Conservation (phyloP, 495 filamentous ascomycete species). For the Penicillium flavigenum region DNA sequence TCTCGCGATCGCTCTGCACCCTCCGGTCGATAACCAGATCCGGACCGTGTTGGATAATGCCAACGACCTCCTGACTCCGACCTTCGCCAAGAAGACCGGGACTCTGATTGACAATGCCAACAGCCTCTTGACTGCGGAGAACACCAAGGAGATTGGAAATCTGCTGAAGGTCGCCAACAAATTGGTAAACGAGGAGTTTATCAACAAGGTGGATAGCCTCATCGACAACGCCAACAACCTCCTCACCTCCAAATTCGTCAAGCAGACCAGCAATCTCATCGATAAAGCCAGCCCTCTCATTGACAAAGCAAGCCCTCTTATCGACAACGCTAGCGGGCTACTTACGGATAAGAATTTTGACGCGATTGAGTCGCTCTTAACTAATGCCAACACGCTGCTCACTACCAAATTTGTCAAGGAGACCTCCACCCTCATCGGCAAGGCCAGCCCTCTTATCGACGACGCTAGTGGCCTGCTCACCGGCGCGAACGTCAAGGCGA, state of each 20-base stretch:
- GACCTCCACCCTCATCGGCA: constrained; percentile 40
- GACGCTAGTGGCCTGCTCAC: constrained; percentile 10
- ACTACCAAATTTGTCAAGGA: constrained; percentile 39
- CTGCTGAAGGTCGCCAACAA: constrained; percentile 38
- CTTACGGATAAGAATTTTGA: constrained; percentile 42
- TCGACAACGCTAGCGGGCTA: constrained; percentile 40
- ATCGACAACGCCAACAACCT: constrained; percentile 23
- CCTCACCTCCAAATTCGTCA: constrained; percentile 24
- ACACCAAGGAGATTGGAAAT: constrained; percentile 37
- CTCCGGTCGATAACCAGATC: constrained; percentile 42
- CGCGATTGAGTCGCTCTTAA: constrained; percentile 35
- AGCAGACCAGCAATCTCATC: constrained; percentile 32
- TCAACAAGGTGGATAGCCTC: constrained; percentile 25
- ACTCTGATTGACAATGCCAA: constrained; percentile 22
- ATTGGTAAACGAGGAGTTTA: constrained; percentile 30
- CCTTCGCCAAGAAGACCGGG: constrained; percentile 31
- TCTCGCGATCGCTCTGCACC: constrained; percentile 36
- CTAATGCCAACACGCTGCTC: constrained; percentile 41
- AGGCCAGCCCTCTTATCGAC: constrained; percentile 32
- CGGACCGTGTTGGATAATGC: constrained; percentile 37
- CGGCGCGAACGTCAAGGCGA: constrained; percentile 5
- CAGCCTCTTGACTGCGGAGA: constrained; percentile 31
- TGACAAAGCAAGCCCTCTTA: constrained; percentile 35
- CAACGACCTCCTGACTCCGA: constrained; percentile 29
- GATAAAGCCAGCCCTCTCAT: constrained; percentile 31